These are phyloP conservation scores for Akebia trifoliata DNA, from an alignment of 164 flowering plant species.

Conservation along the genomic window DNA sequence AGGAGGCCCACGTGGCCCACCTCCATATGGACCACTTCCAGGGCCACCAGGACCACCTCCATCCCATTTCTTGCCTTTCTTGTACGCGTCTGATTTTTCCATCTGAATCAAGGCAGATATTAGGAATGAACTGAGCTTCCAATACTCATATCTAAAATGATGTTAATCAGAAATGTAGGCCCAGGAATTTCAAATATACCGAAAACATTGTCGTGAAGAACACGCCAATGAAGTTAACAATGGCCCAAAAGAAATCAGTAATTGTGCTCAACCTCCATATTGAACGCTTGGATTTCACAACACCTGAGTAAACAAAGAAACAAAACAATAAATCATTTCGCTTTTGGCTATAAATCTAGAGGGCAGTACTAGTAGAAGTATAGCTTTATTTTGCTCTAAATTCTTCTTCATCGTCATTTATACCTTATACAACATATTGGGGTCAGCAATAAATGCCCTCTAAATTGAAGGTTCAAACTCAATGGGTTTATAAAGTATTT, in stretches of 20 bases:
- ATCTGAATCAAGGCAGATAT: constrained; percentile 38
- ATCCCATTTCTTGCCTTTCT: constrained; percentile 91
- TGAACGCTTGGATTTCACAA: constrained; percentile 81
- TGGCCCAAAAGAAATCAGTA: constrained; percentile 79
- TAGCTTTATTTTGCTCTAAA: no score
- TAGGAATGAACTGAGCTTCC: neutral
- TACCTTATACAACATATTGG: no score
- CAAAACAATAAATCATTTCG: neutral
- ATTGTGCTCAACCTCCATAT: constrained; percentile 80
- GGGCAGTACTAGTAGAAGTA: neutral
- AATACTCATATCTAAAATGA: neutral
- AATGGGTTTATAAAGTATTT: no score
- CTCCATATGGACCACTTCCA: constrained; percentile 86
- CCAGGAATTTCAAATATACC: constrained; percentile 31
- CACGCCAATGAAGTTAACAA: constrained; percentile 58
- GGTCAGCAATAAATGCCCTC: no score
- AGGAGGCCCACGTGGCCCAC: constrained; percentile 80
- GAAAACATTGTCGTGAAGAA: constrained; percentile 92
- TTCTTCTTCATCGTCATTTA: no score
- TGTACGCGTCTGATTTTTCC: constrained; percentile 91
- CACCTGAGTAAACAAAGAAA: constrained; percentile 44
- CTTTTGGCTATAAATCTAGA: neutral
- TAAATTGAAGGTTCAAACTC: no score
- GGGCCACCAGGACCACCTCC: constrained; percentile 93
- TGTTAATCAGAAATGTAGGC: neutral